Evolutionary conservation across 1,284 basidiomycete species (phyloP), one percentile per base, ranked within the genome.

Genomic region (Heterobasidion occidentale): DNA sequence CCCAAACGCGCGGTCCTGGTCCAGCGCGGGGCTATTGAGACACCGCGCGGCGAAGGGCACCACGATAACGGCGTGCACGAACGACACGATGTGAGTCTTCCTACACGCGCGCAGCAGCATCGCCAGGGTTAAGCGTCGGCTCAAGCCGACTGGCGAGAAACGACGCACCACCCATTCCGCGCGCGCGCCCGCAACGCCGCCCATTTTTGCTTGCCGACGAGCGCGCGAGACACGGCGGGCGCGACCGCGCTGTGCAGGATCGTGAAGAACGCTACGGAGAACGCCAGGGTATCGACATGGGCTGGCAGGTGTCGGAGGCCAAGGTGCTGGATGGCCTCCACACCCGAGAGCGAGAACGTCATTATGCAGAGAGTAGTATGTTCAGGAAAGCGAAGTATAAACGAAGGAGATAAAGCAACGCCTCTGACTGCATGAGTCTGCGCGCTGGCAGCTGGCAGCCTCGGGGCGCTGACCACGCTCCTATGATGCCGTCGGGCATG

Each of bases 261-360:
- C 14, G 75, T 72, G 61, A 83, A 84, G 56, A 69, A 69, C 47
- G 77, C 58, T 59, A 77, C 74, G 56, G 85, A 73, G 62, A 79
- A 76, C 53, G 90, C 77, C 56, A 95, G 81, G 33, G 89, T 74
- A 63, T 87, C 80, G 52, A 84, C 73, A 59, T 87, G 81, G 61
- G 83, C 82, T 1, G 79, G 74, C 64, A 92, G 73, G 27, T 66
- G 60, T 7, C 56, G 58, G 34, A 78, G 63, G 42, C 63, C 60
- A 44, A 53, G 34, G 3, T 4, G 27, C 9, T 45, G 27, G 6
- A 38, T 15, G 12, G 34, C 36, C 9, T 51, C 35, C 36, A 27
- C 27, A 27, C 27, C 27, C 27, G 27, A 27, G 27, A 27, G 11
- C n/a, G 38, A 42, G 38, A 12, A 42, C 2, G 38, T 5, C 38